Evolutionary conservation across 2,329 filamentous ascomycete species (phyloP).

Genomic region (Fusarium tuaranense): DNA sequence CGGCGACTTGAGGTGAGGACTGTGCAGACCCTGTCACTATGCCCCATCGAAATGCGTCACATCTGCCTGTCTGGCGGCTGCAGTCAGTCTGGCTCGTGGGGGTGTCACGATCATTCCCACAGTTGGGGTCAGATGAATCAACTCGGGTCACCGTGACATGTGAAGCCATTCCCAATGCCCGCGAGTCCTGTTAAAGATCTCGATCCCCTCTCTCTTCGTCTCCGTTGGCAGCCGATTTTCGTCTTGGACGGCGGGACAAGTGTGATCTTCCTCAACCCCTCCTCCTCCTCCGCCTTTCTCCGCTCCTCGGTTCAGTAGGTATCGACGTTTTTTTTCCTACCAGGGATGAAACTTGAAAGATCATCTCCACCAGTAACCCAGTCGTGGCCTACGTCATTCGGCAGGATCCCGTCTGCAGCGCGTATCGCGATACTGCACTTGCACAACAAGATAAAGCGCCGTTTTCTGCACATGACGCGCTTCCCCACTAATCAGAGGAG

Average conservation of each 20-base stretch:
- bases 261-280: not conserved
- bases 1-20: not conserved
- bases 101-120: conserved; percentile 5
- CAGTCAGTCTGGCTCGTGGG: conserved; percentile 6
- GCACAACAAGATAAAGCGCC: conserved; percentile 14
- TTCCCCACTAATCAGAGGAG: not conserved
- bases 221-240: not conserved
- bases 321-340: not conserved
- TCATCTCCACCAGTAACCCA: conserved; percentile 19
- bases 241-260: not conserved
- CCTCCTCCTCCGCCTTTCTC: not conserved
- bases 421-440: conserved; percentile 33
- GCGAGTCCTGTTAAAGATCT: conserved; percentile 24
- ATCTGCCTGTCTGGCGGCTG: not conserved
- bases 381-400: conserved; percentile 42
- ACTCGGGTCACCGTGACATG: conserved; percentile 10
- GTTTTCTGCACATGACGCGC: conserved; percentile 27
- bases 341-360: not conserved
- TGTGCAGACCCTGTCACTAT: not conserved
- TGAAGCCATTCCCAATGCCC: conserved; percentile 20
- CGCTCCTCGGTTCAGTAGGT: not conserved
- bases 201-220: conserved; percentile 17
- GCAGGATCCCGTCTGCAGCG: conserved; percentile 32
- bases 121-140: conserved; percentile 3
- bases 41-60: not conserved